phyloP scores from a whole-genome alignment of 805 yeast genomes.

The Candida mattraensis region DNA sequence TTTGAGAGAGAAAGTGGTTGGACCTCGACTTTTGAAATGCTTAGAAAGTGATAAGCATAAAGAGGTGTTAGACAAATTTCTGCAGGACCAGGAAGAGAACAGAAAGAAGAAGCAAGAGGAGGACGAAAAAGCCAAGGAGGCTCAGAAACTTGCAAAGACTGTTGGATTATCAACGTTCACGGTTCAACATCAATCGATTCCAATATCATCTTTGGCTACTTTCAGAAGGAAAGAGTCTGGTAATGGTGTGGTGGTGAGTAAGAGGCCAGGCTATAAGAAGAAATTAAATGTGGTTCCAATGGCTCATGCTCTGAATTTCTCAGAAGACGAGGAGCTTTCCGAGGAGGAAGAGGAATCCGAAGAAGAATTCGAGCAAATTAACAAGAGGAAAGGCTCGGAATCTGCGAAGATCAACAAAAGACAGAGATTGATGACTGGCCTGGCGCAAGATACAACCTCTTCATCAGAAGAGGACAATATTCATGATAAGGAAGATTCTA shows the following conservation, averaged over 20 bases:
- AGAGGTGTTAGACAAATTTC: constrained; percentile 38
- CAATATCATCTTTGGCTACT: constrained; percentile 22
- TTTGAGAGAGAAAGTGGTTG: constrained; percentile 69
- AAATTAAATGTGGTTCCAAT: constrained; percentile 43
- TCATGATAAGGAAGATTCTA: constrained; percentile 12
- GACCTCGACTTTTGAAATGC: constrained; percentile 62
- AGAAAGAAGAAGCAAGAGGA: constrained; percentile 27
- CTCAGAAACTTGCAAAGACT: constrained; percentile 1
- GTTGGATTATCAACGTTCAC: constrained; percentile 19
- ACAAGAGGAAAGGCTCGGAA: constrained; percentile 1
- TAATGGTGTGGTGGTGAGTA: constrained; percentile 51
- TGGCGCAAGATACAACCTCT: constrained; percentile 15
- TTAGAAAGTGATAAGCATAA: constrained; percentile 63
- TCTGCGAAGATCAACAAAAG: constrained; percentile 4
- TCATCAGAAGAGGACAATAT: constrained; percentile 24
- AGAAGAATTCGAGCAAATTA: constrained; percentile 18
- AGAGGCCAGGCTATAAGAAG: constrained; percentile 15
- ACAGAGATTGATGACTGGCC: constrained; percentile 10
- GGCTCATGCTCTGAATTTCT: constrained; percentile 53
- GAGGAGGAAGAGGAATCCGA: constrained; percentile 23
- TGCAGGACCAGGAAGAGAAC: constrained; percentile 26
- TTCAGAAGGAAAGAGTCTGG: constrained; percentile 53
- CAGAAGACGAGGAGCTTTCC: constrained; percentile 32
- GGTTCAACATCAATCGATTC: constrained; percentile 24
- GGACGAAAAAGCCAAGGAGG: constrained; percentile 11